Evolutionary conservation across 1,284 basidiomycete genomes (phyloP), one percentile per base, ranked within the genome.

Genomic region (Ceratobasidium sp.): DNA sequence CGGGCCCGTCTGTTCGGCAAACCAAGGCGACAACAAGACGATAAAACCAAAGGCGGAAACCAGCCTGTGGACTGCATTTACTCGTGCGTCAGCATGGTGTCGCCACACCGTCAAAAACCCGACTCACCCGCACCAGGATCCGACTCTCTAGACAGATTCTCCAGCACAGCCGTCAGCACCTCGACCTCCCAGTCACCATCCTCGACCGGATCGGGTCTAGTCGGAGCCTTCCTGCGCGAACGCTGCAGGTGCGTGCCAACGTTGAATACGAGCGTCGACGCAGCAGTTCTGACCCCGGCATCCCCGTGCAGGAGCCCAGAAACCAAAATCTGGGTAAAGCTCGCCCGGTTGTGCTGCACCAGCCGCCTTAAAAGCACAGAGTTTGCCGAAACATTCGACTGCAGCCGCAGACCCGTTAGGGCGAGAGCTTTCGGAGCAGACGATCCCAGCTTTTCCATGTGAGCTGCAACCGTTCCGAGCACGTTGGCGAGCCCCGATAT

Each of bases 141-240:
- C 66, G 81, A 83, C 81, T 95, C 94, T 76, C 84, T 84, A 61
- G 84, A 83, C 46, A 95, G 79, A 8, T 89, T 90, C 79, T 93
- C 91, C 0, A 94, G 79, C 16, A 96, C 78, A 0, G 91, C 94
- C 76, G 88, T 92, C 3, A 90, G 82, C 21, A 95, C 81, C 81
- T 96, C 94, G 0, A 91, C 82, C 77, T 93, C 88, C 92, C 92
- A 95, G 66, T 95, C 92, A 38, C 85, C 89, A 74, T 89, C 84
- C 48, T 84, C 83, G 21, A 81, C 83, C 16, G 78, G 58, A 53
- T 71, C 69, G 3, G 69, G 69, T 83, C 73, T 85, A 85, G 53
- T 84, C 85, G 6, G 77, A 79, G 16, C 74, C 77, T 53, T 75
- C 74, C 64, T 75, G 79, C 76, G 69, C 76, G 75, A 8, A 77